Evolutionary conservation across 352 stramenopile species (phyloP), one percentile per base, ranked within the genome.

Genomic region (Globisporangium alternatum): DNA sequence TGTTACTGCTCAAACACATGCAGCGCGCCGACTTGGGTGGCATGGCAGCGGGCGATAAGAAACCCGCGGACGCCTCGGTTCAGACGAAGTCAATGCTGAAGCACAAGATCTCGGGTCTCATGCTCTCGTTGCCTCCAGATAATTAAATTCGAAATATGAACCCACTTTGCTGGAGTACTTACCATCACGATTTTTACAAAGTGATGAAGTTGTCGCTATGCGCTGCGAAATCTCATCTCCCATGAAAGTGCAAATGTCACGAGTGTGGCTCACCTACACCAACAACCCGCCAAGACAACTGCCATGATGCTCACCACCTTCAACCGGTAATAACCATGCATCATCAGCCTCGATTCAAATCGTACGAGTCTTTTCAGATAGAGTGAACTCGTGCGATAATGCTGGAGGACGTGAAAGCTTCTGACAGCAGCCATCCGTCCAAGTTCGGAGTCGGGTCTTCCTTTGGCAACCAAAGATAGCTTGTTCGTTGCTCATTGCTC

Each of bases 1-100:
- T 83, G n/a, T 37, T 88, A 44, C 64, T 91, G 2, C 25, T 61
- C 6, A 80, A 81, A 22, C 54, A 84, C 64, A 67, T 67, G 31
- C 62, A 67, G 22, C 62, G 13, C 21, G 57, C 41, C 1, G 28
- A n/a, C 15, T 44, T 39, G 47, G 13, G 39, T 5, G 6, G 28
- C 4, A 41, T 41, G 17, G 48, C 22, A 31, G 37, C 21, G 21
- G 43, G 10, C 35, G 15, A 39, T 31, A 47, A 13, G n/a, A 47
- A 41, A 43, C 2, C 30, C 21, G 30, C 0, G 12, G 8, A 7
- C 19, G 30, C 13, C 21, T 33, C 3, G 6, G 49, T 0, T 56
- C 9, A 21, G 15, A 12, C 8, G 21, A 55, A 33, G 6, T 15
- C 35, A 10, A 7, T 19, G 21, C 22, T 67, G 33, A 44, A 65